These are phyloP conservation scores for Hanseniaspora thailandica DNA, from an alignment of 805 yeast genomes.

Conservation along the genomic window DNA sequence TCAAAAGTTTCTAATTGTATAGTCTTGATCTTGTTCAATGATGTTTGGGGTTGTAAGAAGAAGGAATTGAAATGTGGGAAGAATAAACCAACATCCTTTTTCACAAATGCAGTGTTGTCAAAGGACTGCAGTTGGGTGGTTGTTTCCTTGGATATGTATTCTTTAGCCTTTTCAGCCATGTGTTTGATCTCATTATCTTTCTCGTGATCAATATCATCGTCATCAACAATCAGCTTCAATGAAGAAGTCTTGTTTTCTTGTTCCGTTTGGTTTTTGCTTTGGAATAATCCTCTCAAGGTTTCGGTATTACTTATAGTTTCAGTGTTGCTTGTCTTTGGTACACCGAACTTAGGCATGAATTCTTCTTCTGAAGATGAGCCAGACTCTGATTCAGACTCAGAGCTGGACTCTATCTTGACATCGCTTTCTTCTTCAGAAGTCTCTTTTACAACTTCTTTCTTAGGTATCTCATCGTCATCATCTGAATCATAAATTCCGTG, in stretches of 20 bases:
- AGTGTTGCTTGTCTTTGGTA: slow-evolving; percentile 15
- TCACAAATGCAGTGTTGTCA: slow-evolving; percentile 16
- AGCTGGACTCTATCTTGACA: slow-evolving; percentile 5
- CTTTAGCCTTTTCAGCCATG: slow-evolving; percentile 19
- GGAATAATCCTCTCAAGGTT: slow-evolving; percentile 46
- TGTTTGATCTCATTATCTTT: slow-evolving; percentile 22
- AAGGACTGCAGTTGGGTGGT: background rate
- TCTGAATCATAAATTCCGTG: slow-evolving; percentile 21
- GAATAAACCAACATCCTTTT: slow-evolving; percentile 43
- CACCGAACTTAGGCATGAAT: slow-evolving; percentile 45
- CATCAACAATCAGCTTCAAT: slow-evolving; percentile 36
- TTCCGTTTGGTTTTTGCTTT: slow-evolving; percentile 28
- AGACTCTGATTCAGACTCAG: slow-evolving; percentile 14
- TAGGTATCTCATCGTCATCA: slow-evolving; percentile 23
- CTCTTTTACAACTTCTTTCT: slow-evolving; percentile 13
- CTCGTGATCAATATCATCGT: slow-evolving; percentile 39
- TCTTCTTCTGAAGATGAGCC: slow-evolving; percentile 29
- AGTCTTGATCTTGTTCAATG: slow-evolving; percentile 44
- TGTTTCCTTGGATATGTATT: slow-evolving; percentile 18
- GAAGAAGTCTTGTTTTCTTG: slow-evolving; percentile 26
- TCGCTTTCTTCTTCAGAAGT: slow-evolving; percentile 15
- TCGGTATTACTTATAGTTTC: slow-evolving; percentile 42
- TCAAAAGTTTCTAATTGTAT: slow-evolving; percentile 28
- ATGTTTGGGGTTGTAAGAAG: slow-evolving; percentile 74
- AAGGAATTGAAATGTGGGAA: slow-evolving; percentile 81